Base-by-base conservation (phyloP, 1,139 yeast genomes). In the Magnusiomyces fungicola region DNA sequence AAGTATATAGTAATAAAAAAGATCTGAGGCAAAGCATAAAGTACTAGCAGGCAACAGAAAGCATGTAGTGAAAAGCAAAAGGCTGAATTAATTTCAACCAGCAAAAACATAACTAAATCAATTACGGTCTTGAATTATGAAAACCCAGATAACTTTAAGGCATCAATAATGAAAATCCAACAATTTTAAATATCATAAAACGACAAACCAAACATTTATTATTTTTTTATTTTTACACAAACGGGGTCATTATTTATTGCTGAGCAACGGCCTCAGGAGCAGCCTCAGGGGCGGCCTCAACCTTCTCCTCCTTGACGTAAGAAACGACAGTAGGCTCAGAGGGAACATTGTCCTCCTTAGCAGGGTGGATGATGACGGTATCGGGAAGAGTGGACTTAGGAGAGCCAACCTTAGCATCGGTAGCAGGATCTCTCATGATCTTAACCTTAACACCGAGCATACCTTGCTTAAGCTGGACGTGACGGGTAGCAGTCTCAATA, bases 401-500 rank as follows among this genome's bases (percentile, higher is more conserved):
- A 76, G 96, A 94, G 76, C 98, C 97, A 63, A 72, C 69, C 76
- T 78, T 85, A 54, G 63, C 60, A 81, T 82, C 82, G 70, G 82
- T 73, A 69, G 96, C 90, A 74, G 97, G 97, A 81, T 92, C 97
- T 75, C 86, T 88, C 99, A 92, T 92, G 72, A 92, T 92, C 84
- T 92, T 92, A 70, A 92, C 97, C 83, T 86, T 92, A 74, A 92
- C 85, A 83, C 99, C 99, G 72, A 92, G 84, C 63, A 92, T 97
- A 88, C 99, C 99, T 80, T 92, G 98, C 84, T 97, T 90, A 81
- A 92, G 87, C 74, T 92, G 81, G 69, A 92, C 98, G 92, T 94
- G 98, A 80, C 99, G 90, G 73, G 96, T 89, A 67, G 98, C 98
- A 73, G 83, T 79, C 78, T 92, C 98, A 73, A 92, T 92, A 83